Evolutionary conservation across 768 basidiomycete genomes (phyloP).

Genomic region (Ramaria sp.): DNA sequence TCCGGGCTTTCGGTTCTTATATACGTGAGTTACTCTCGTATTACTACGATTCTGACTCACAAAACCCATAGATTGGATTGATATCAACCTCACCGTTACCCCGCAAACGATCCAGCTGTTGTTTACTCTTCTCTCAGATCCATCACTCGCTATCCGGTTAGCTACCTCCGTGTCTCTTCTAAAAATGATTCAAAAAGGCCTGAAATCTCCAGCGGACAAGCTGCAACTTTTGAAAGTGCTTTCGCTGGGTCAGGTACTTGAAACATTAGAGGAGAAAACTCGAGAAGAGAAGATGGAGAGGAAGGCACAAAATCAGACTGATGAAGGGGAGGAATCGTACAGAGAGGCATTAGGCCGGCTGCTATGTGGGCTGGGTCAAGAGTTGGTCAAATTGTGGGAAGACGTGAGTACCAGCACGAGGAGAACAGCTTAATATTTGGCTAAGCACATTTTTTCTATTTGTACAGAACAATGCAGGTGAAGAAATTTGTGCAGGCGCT

Average conservation of each 20-base stretch:
- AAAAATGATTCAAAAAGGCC: constrained; percentile 82
- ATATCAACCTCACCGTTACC: constrained; percentile 92
- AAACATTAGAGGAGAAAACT: constrained; percentile 70
- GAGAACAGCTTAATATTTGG: too few relatives aligned
- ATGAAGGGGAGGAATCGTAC: constrained; percentile 83
- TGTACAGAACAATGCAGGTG: constrained; percentile 45
- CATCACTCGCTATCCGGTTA: constrained; percentile 67
- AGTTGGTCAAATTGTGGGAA: constrained; percentile 70
- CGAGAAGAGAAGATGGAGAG: constrained; percentile 53
- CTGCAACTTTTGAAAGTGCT: constrained; percentile 83
- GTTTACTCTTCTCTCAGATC: constrained; percentile 71
- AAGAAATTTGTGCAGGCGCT: constrained; percentile 55
- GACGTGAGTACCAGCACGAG: constrained; percentile 39
- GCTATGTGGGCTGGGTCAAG: constrained; percentile 70
- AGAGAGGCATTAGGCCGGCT: constrained; percentile 81
- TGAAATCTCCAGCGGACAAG: constrained; percentile 86
- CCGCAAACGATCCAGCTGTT: constrained; percentile 78
- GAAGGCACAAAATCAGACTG: constrained; percentile 42
- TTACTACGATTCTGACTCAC: constrained; percentile 1
- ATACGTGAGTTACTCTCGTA: constrained; percentile 55
- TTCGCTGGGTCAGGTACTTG: constrained; percentile 72
- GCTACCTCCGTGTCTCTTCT: constrained; percentile 73
- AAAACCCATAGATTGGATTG: constrained; percentile 77
- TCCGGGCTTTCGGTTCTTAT: constrained; percentile 86
- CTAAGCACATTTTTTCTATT: too few relatives aligned